Base-by-base conservation (phyloP, 306 rosid genomes). In the Fagus sylvatica region DNA sequence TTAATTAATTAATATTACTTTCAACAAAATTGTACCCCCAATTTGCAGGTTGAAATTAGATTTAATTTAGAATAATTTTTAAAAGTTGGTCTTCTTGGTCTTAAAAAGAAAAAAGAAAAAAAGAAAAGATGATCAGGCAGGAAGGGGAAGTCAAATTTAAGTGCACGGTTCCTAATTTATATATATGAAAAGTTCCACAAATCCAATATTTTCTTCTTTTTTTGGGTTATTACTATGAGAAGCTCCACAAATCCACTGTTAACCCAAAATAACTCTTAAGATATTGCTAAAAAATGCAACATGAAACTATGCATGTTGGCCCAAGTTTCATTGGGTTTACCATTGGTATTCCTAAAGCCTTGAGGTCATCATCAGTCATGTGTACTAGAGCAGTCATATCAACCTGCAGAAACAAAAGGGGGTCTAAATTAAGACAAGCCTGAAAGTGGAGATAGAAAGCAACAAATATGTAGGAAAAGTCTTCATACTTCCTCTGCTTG, bases 351-450 rank as follows among this genome's bases (percentile, higher is more conserved):
- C 99, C 96, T 89, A 96, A 83, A 66, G 86, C 99, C 91, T 96
- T 96, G 81, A 96, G 93, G 83, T 96, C 99, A n/a, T 96, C 97
- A 67, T 96, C 99, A 71, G 91, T 88, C 99, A 96, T 96, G 81
- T 96, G 99, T 80, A 85, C 77, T 73, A 96, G 98, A 64, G 98
- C 99, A 48, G 98, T 79, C 99, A 96, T 91, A 80, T 96, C 99
- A 88, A 96, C 93, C 99, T 96, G 85, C 59, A 83, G n/a, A 83
- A 74, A 83, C 68, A 65, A 46, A 37, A n/a, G 48, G 32, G 3
- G 65, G 33, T 78, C 79, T 69, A 66, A 61, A 13, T 76, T 53
- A 16, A 80, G 53, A 28, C 72, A 33, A 43, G 37, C 39, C 71
- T 40, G 48, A 7, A 28, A 51, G 73, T 41, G 34, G 13, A 61